Base-by-base conservation (phyloP, 2,329 filamentous ascomycete species). In the Cadophora sp. region DNA sequence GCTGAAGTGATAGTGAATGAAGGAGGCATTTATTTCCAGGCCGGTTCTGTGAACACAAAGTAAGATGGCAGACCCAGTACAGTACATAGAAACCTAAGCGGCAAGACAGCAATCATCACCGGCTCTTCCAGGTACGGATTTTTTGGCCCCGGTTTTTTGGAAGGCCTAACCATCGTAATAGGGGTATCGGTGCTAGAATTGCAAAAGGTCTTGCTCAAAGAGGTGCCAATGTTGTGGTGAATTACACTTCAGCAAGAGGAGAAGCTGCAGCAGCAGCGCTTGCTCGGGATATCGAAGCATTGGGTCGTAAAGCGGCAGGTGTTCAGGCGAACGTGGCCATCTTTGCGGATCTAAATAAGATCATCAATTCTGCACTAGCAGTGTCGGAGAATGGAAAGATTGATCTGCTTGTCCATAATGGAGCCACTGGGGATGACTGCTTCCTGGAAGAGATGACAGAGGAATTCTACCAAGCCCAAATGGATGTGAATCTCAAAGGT, bases 391-490 rank as follows among this genome's bases (percentile, higher is more conserved):
- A n/a, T 43, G 56, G 62, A 33, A 67, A 67, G n/a, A 61, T 76
- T 50, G 71, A 77, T 50, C 74, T 78, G 22, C 65, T 79, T 16
- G 74, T 78, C 55, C 77, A 78, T 27, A 70, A 70, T 64, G 70
- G 67, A 24, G 68, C 65, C 7, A 48, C 55, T 41, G 68, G 66
- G 18, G 67, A 66, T 43, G 62, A 65, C 45, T 53, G 48, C 13
- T 66, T 63, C 3, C 73, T 84, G 0, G 71, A 70, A 8, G 80
- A 83, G 18, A 79, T 84, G 50, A 83, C 81, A 1, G 70, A 80
- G 3, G 80, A 82, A 1, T 83, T 87, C 74, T 89, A 85, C 72
- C 80, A 83, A 22, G 72, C 76, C 18, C 81, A 87, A n/a, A 88
- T 84, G 74, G 77, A 87, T 68, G 77, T 87, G 70, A 89, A 90